phyloP scores from a whole-genome alignment of 192 early-diverging fungal species.

The Chytriomyces sp. region DNA sequence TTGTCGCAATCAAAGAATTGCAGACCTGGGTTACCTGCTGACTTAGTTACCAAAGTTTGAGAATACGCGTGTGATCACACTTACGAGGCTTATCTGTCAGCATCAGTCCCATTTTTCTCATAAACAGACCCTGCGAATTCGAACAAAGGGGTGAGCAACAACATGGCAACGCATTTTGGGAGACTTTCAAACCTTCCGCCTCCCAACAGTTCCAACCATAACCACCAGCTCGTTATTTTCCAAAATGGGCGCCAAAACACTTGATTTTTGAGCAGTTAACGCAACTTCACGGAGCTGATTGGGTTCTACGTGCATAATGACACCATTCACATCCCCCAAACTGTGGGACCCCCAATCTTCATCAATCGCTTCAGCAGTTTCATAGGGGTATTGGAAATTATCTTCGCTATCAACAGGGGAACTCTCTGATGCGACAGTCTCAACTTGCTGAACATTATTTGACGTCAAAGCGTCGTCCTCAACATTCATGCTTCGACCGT shows the following conservation, averaged over 20 bases:
- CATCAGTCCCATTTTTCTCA: slow-evolving; percentile 66
- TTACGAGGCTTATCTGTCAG: slow-evolving; percentile 70
- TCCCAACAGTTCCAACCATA: slow-evolving; percentile 60
- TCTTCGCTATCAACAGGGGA: background rate
- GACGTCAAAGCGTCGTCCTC: background rate
- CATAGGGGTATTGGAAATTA: slow-evolving; percentile 21
- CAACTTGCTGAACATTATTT: background rate
- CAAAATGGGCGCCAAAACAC: slow-evolving; percentile 49
- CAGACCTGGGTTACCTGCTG: slow-evolving; percentile 36
- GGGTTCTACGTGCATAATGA: slow-evolving; percentile 17
- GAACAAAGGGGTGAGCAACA: slow-evolving; percentile 9
- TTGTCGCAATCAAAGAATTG: slow-evolving; percentile 68
- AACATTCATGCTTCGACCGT: slow-evolving; percentile 14
- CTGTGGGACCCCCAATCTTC: background rate
- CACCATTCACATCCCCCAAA: background rate
- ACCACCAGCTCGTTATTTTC: slow-evolving; percentile 64
- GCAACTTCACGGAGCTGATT: slow-evolving; percentile 25
- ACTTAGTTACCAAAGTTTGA: background rate
- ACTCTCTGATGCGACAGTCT: background rate
- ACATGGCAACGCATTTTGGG: slow-evolving; percentile 44
- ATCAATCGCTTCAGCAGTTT: slow-evolving; percentile 1
- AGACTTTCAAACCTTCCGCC: slow-evolving; percentile 44
- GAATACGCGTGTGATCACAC: background rate
- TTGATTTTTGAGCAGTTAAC: slow-evolving; percentile 35
- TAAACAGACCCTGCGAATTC: slow-evolving; percentile 36